Conservation (phyloP, 441 rosid species). For the Gossypium lobatum region DNA sequence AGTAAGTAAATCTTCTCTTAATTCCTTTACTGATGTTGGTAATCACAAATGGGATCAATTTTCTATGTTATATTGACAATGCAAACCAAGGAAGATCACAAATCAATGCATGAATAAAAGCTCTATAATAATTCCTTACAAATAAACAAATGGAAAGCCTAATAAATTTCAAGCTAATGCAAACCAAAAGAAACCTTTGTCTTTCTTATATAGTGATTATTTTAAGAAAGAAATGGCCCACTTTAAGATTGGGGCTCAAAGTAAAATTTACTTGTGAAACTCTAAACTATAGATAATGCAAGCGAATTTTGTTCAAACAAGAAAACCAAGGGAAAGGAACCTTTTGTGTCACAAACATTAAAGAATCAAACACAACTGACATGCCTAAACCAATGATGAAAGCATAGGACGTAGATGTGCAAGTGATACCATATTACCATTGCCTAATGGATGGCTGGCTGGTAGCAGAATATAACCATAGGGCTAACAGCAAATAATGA, state of each 20-base stretch:
- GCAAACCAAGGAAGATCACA: not conserved
- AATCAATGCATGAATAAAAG: not conserved
- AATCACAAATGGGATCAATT: not conserved
- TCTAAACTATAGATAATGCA: not conserved
- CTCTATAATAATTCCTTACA: not conserved
- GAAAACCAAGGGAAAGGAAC: not conserved
- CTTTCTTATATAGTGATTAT: not conserved
- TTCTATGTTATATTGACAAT: not conserved
- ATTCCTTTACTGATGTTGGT: not conserved
- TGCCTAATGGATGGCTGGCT: not conserved
- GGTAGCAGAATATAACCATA: not conserved
- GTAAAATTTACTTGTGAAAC: not conserved
- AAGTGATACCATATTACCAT: not conserved
- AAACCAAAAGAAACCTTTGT: not conserved
- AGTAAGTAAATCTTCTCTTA: not conserved
- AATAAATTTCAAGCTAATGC: slow-evolving; percentile 3
- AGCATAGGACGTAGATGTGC: not conserved
- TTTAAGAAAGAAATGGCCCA: not conserved
- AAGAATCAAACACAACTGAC: not conserved
- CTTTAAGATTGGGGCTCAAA: not conserved
- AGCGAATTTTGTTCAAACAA: not conserved
- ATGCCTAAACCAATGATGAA: not conserved
- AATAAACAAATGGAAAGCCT: not conserved
- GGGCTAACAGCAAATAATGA: not conserved
- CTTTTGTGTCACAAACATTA: not conserved